Evolutionary conservation across 2,329 filamentous ascomycete genomes (phyloP), one percentile per base, ranked within the genome.

Genomic region (Cladophialophora psammophila): DNA sequence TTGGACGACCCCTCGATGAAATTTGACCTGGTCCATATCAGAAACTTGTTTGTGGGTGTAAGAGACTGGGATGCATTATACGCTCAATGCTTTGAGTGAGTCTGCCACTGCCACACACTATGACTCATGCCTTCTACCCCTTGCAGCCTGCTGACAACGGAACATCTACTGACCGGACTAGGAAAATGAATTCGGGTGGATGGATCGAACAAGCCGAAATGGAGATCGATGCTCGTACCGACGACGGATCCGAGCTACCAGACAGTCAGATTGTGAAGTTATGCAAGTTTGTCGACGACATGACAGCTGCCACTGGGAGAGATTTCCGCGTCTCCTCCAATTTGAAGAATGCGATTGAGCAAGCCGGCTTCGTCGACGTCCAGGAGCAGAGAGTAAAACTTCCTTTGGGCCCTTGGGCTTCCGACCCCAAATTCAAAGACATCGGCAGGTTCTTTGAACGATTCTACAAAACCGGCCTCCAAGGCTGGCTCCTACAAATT

Each of bases 341-440:
- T 8, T 72, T 76, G 68, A 77, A 76, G 12, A 60, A 74, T 7
- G 69, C 67, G 54, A 74, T 82, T 9, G 63, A 60, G 15, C 68
- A 75, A 18, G 74, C 76, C 8, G 83, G 83, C 2, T 85, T 84
- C 69, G 78, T 78, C 4, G 78, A 83, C 67, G 78, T 85, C 1
- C 76, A 78, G 9, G 79, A 82, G 71, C 72, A 72, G 64, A 72
- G 72, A 40, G 81, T 76, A 70, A 79, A 80, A 60, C 78, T 79
- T 75, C 80, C 81, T 0, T 73, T 82, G 15, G 79, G 79, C 2
- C 75, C 77, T 9, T 83, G 81, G 81, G 75, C 75, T 40, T 74
- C 70, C 6, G 78, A 80, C 63, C 69, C 72, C 36, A 75, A 72
- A 58, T 63, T 78, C 58, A 81, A 81, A 70, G 76, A 80, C 60